Conservation (phyloP, 2,329 filamentous ascomycete species). For the Aureobasidium melanogenum region DNA sequence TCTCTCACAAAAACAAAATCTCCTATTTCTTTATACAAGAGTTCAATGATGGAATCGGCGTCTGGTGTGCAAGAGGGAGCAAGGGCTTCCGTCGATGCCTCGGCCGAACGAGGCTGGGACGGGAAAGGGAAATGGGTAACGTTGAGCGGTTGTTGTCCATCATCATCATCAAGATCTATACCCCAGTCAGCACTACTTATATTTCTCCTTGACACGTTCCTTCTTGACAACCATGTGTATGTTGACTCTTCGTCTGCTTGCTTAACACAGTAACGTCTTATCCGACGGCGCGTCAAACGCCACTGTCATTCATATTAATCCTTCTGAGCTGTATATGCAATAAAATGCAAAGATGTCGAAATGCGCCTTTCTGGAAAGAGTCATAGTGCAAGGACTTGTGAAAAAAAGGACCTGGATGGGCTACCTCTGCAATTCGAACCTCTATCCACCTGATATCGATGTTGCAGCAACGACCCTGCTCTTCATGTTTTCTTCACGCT, state of each 20-base stretch:
- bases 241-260: not conserved
- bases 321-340: no score
- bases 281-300: not conserved
- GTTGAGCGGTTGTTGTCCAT: constrained; percentile 1
- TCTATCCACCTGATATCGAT: not conserved
- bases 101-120: not conserved
- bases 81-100: not conserved
- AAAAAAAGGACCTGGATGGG: no score
- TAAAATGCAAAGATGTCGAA: no score
- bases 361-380: no score
- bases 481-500: not conserved
- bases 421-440: no score
- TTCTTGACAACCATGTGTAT: not conserved
- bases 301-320: no score
- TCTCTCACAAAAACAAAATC: constrained; percentile 2
- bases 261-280: not conserved
- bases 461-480: not conserved
- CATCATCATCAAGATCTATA: constrained; percentile 4
- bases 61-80: constrained; percentile 1
- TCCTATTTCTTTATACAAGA: not conserved
- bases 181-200: constrained; percentile 7
- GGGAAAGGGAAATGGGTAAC: not conserved
- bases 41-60: not conserved
- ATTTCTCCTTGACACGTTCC: not conserved
- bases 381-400: no score